phyloP scores from a whole-genome alignment of 192 early-diverging fungal genomes.

The Entomortierella beljakovae region DNA sequence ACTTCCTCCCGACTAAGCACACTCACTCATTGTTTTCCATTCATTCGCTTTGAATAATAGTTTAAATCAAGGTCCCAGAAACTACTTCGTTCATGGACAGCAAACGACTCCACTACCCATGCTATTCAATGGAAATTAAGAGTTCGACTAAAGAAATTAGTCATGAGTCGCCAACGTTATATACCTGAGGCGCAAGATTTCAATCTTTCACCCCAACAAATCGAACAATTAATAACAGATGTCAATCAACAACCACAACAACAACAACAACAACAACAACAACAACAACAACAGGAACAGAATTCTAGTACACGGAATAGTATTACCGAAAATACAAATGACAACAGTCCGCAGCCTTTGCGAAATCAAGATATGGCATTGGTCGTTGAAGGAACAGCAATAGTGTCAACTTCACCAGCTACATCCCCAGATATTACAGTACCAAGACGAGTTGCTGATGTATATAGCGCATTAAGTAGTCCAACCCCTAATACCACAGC shows the following conservation, averaged over 20 bases:
- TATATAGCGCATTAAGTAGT: conserved; percentile 18
- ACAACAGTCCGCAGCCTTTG: background rate
- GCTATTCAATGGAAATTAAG: conserved; percentile 53
- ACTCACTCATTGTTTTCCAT: background rate
- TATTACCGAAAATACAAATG: background rate
- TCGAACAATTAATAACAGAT: background rate
- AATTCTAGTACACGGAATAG: background rate
- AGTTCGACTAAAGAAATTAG: conserved; percentile 19
- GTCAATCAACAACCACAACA: background rate
- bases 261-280: background rate
- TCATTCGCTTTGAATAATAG: background rate
- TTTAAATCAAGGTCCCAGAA: conserved; percentile 45
- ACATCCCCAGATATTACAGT: background rate
- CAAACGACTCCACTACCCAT: conserved; percentile 22
- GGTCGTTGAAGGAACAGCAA: background rate
- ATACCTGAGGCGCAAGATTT: background rate
- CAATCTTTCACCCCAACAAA: background rate
- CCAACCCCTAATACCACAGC: conserved; percentile 4
- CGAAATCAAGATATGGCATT: background rate
- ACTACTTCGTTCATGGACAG: conserved; percentile 40
- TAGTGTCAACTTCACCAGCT: too few relatives aligned
- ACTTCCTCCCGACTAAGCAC: background rate
- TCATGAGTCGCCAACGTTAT: background rate
- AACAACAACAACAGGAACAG: background rate
- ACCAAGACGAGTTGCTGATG: conserved; percentile 25